Percentiles rank a stretch among this genome's conserved stretches.
These are phyloP conservation scores for Rhizopogon roseolus DNA, from an alignment of 768 basidiomycete species.

Conservation along the genomic window DNA sequence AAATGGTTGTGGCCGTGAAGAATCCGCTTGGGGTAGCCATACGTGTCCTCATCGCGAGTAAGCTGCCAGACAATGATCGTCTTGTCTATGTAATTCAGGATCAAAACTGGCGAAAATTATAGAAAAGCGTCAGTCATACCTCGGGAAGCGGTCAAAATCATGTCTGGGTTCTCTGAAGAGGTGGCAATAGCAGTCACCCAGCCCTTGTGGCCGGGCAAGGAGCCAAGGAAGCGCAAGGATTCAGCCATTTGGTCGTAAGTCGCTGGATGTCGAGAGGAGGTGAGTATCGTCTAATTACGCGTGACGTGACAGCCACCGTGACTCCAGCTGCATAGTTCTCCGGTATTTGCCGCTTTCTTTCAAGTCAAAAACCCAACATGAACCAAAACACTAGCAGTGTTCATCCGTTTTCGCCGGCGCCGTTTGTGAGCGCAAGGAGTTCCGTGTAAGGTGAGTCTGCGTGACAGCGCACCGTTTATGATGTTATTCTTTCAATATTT, in stretches of 20 bases:
- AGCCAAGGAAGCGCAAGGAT: constrained; percentile 87
- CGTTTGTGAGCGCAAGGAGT: background rate
- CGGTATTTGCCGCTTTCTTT: constrained; percentile 23
- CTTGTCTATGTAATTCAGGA: constrained; percentile 69
- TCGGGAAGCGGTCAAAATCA: constrained; percentile 97
- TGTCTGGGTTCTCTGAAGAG: constrained; percentile 97
- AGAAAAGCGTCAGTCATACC: constrained; percentile 45
- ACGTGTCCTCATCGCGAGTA: constrained; percentile 86
- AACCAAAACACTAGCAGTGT: too few relatives aligned
- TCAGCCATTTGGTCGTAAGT: constrained; percentile 58
- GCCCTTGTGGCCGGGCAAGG: constrained; percentile 89
- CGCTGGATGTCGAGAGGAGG: constrained; percentile 18
- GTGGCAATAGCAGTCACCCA: constrained; percentile 99
- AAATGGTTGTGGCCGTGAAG: constrained; percentile 99
- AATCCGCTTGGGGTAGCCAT: constrained; percentile 96
- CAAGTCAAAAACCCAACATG: background rate
- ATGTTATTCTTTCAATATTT: constrained; percentile 54
- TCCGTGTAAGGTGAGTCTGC: constrained; percentile 12
- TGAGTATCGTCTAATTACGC: constrained; percentile 21
- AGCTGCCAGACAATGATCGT: constrained; percentile 99
- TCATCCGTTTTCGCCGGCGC: too few relatives aligned
- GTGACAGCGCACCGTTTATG: constrained; percentile 16
- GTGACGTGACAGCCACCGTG: constrained; percentile 61
- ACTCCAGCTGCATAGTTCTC: constrained; percentile 53
- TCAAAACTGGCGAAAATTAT: constrained; percentile 13